These are phyloP conservation scores for Cystobasidiopsis lactophilus DNA, from an alignment of 768 basidiomycete species.

Conservation along the genomic window DNA sequence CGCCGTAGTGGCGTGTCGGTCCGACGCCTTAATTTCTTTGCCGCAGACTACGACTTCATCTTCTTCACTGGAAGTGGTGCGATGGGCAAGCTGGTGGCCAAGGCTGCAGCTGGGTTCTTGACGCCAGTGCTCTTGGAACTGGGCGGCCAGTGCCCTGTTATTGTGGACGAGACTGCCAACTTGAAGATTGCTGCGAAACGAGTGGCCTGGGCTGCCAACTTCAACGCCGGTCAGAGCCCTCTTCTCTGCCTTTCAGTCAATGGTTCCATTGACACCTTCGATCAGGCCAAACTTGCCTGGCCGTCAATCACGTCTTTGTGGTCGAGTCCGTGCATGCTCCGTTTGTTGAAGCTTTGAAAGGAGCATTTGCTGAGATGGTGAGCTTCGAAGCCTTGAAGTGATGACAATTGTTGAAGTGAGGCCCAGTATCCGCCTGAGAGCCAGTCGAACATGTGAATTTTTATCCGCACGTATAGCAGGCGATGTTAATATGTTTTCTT, in stretches of 20 bases:
- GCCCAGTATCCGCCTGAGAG: too few relatives aligned
- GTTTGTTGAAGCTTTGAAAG: too few relatives aligned
- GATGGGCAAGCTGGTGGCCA: conserved; percentile 43
- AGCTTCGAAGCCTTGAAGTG: too few relatives aligned
- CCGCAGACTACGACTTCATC: too few relatives aligned
- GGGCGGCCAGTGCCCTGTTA: conserved; percentile 14
- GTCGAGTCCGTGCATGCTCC: too few relatives aligned
- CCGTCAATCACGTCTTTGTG: neutral
- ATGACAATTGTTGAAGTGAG: too few relatives aligned
- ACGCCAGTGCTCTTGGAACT: conserved; percentile 45
- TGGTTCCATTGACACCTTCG: too few relatives aligned
- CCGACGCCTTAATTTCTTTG: neutral
- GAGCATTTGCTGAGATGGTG: too few relatives aligned
- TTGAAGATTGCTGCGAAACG: conserved; percentile 35
- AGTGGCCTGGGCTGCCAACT: conserved; percentile 58
- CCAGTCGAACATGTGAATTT: too few relatives aligned
- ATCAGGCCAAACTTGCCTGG: conserved; percentile 10
- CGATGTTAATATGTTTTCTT: too few relatives aligned
- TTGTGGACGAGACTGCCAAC: conserved; percentile 43
- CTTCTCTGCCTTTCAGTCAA: too few relatives aligned
- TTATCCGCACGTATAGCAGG: too few relatives aligned
- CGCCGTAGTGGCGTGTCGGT: neutral
- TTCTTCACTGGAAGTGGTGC: conserved; percentile 39
- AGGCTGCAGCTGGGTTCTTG: conserved; percentile 52
- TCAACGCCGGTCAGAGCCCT: conserved; percentile 55